phyloP scores from a whole-genome alignment of 768 basidiomycete genomes.

The Boletus edulis region DNA sequence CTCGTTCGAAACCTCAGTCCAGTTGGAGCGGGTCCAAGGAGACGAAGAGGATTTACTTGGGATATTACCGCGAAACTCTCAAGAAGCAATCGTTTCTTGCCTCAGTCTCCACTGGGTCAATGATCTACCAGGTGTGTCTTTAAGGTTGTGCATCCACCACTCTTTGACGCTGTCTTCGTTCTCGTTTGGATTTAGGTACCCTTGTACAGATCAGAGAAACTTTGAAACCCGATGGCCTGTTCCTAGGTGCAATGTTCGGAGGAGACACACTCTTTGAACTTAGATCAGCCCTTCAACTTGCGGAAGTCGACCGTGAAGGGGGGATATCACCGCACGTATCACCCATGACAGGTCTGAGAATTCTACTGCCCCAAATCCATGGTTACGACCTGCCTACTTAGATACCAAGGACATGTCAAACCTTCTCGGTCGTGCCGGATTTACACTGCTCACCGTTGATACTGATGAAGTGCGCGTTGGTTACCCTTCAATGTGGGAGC shows the following conservation, averaged over 20 bases:
- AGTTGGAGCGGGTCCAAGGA: conserved; percentile 70
- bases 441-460: conserved; percentile 92
- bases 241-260: conserved; percentile 92
- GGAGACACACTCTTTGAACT: conserved; percentile 97
- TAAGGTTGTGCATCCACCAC: not conserved
- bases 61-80: conserved; percentile 64
- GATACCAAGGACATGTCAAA: conserved; percentile 94
- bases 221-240: conserved; percentile 87
- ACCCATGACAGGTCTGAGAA: conserved; percentile 86
- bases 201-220: conserved; percentile 85
- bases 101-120: conserved; percentile 96
- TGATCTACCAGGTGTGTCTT: conserved; percentile 79
- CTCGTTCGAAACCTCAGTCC: conserved; percentile 46
- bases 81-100: conserved; percentile 91
- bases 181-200: conserved; percentile 47
- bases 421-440: conserved; percentile 88
- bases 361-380: not conserved
- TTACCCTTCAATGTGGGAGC: conserved; percentile 96
- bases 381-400: conserved; percentile 30
- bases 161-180: not conserved
- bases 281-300: conserved; percentile 90
- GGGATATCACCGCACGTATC: conserved; percentile 96
- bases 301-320: conserved; percentile 90
- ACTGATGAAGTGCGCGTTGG: conserved; percentile 88
- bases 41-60: conserved; percentile 83